Evolutionary conservation across 306 rosid species (phyloP), one percentile per base, ranked within the genome.

Genomic region (Oemleria cerasiformis): DNA sequence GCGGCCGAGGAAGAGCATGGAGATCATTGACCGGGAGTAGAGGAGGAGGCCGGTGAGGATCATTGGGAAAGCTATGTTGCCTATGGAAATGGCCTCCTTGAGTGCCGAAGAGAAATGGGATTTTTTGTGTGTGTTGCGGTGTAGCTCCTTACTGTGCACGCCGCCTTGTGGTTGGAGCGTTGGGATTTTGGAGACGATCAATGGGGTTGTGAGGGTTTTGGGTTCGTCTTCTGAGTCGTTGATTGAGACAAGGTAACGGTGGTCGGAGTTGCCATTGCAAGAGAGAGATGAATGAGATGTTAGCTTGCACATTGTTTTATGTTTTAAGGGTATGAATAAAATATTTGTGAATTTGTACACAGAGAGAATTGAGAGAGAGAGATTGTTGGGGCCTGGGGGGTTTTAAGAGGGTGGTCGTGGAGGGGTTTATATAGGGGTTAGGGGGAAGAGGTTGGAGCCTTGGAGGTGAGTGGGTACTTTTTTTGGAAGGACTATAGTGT

Each of bases 1-100:
- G 9, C 82, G 89, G 23, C 98, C 98, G 2, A 93, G 98, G 66
- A 93, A 91, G 30, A 93, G 79, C 96, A 93, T 91, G 73, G 97
- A 93, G 42, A 93, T 86, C 57, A 93, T 66, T 20, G 97, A 91
- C 39, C 98, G 96, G 4, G 89, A 84, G 19, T 93, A 93, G 44
- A 93, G 87, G 9, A 91, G 50, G 0, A 93, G 47, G 0, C 94
- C 98, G 0, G 97, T 89, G 19, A 91, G 16, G 7, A 89, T 78
- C 98, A 93, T 88, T 2, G 98, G 97, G 9, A 91, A 59, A 17
- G 96, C 62, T 20, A 87, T 82, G 16, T 67, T 41, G 17, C 79
- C 72, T 63, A 91, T 88, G 71, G 72, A 69, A 13, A 61, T 86
- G 5, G 92, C 82, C 75, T 93, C 97, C 0, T 51, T 19, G 10